phyloP scores from a whole-genome alignment of 179 eudicot species.

The Patellifolia procumbens region DNA sequence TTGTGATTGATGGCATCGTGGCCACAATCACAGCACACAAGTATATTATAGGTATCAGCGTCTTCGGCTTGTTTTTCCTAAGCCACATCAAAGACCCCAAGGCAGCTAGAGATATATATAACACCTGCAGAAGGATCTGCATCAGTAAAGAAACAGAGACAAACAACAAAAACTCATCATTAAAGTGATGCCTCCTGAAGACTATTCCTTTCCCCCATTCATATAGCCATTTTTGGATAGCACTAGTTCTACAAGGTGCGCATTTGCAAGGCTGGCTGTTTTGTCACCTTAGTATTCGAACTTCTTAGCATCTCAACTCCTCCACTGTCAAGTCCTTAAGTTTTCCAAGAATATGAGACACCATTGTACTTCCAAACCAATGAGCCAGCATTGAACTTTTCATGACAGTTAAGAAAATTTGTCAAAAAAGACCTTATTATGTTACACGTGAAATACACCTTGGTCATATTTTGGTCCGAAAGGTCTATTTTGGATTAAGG shows the following conservation, averaged over 20 bases:
- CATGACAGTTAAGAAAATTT: not conserved
- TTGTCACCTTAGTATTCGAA: not conserved
- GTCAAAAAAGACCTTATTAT: no score
- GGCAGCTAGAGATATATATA: slow-evolving; percentile 86
- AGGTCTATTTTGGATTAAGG: no score
- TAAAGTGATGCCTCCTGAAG: not conserved
- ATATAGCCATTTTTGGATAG: not conserved
- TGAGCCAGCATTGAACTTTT: not conserved
- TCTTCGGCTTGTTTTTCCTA: slow-evolving; percentile 89
- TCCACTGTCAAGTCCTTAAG: not conserved
- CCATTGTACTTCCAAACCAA: not conserved
- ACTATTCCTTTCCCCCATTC: not conserved
- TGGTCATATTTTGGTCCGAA: no score
- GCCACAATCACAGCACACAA: slow-evolving; percentile 86
- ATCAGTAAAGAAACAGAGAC: slow-evolving; percentile 5
- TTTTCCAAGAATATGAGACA: not conserved
- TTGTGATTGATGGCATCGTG: slow-evolving; percentile 95
- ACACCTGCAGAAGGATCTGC: slow-evolving; percentile 45
- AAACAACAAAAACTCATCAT: not conserved
- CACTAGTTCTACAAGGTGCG: not conserved
- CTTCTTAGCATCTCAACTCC: not conserved
- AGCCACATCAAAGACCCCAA: slow-evolving; percentile 99
- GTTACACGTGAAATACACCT: no score
- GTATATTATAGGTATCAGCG: slow-evolving; percentile 83
- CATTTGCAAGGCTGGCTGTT: not conserved